Evolutionary conservation across 345 rosid genomes (phyloP).

Genomic region (Passiflora organensis): DNA sequence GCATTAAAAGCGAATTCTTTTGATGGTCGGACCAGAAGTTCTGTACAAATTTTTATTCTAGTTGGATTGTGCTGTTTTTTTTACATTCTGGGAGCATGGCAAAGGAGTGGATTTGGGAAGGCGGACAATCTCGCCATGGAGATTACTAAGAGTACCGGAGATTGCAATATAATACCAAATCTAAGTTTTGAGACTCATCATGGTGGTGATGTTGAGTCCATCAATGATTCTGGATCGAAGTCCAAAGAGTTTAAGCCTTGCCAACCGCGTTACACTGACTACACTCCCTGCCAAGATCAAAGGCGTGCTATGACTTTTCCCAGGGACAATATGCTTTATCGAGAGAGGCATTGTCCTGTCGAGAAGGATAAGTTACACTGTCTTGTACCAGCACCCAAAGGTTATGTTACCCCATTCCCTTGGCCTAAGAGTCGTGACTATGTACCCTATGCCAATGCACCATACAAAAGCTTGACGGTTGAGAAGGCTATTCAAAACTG

Average conservation of each 20-base stretch:
- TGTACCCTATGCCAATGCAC: conserved; percentile 97
- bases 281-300: conserved; percentile 98
- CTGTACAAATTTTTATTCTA: conserved; percentile 75
- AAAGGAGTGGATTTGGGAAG: conserved; percentile 93
- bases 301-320: conserved; percentile 96
- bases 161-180: conserved; percentile 67
- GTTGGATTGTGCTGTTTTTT: conserved; percentile 84
- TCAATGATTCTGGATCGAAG: conserved; percentile 46
- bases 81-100: conserved; percentile 96
- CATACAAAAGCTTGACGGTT: conserved; percentile 93
- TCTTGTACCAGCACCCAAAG: conserved; percentile 85
- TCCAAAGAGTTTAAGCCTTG: conserved; percentile 65
- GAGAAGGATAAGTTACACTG: conserved; percentile 72
- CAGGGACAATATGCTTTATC: conserved; percentile 78
- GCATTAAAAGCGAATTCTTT: conserved; percentile 63
- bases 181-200: conserved; percentile 91
- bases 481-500: conserved; percentile 99
- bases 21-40: conserved; percentile 83
- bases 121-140: conserved; percentile 91
- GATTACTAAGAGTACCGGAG: conserved; percentile 72
- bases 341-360: conserved; percentile 90
- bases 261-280: conserved; percentile 56
- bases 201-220: conserved; percentile 46
- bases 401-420: conserved; percentile 91
- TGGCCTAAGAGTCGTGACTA: conserved; percentile 99